phyloP scores from a whole-genome alignment of 2,329 filamentous ascomycete species.

The Fonsecaea nubica region DNA sequence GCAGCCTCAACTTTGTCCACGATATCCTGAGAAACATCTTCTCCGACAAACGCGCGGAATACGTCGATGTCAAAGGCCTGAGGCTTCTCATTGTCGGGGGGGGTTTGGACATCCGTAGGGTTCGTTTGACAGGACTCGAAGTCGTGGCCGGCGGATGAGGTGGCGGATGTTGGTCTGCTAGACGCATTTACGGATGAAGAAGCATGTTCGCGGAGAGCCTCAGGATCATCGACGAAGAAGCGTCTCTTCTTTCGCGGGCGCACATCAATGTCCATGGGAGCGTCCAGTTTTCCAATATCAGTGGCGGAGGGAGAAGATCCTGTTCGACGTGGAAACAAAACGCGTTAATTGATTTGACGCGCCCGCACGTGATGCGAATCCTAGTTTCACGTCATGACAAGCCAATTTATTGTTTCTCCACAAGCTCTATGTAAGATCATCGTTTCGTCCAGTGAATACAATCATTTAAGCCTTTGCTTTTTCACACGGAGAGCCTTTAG shows the following conservation, averaged over 20 bases:
- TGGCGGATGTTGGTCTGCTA: constrained; percentile 40
- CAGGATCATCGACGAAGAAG: constrained; percentile 64
- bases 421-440: not conserved
- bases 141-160: constrained; percentile 28
- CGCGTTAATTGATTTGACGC: constrained; percentile 12
- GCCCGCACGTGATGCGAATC: constrained; percentile 25
- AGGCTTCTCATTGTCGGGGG: constrained; percentile 12
- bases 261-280: constrained; percentile 53
- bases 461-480: not conserved
- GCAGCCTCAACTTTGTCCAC: constrained; percentile 57
- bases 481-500: not conserved
- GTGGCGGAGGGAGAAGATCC: not conserved
- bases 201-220: constrained; percentile 39
- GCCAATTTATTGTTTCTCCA: constrained; percentile 12
- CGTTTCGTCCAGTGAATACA: not conserved
- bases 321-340: not conserved
- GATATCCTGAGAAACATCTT: constrained; percentile 53
- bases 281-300: not conserved
- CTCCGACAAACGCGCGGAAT: constrained; percentile 65
- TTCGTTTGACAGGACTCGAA: constrained; percentile 30
- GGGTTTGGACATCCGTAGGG: constrained; percentile 24
- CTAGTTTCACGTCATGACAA: not conserved
- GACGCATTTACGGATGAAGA: constrained; percentile 43
- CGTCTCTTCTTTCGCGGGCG: constrained; percentile 67
- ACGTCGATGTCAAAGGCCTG: constrained; percentile 60